phyloP scores from a whole-genome alignment of 805 yeast genomes.

The Debaryomyces maramus region DNA sequence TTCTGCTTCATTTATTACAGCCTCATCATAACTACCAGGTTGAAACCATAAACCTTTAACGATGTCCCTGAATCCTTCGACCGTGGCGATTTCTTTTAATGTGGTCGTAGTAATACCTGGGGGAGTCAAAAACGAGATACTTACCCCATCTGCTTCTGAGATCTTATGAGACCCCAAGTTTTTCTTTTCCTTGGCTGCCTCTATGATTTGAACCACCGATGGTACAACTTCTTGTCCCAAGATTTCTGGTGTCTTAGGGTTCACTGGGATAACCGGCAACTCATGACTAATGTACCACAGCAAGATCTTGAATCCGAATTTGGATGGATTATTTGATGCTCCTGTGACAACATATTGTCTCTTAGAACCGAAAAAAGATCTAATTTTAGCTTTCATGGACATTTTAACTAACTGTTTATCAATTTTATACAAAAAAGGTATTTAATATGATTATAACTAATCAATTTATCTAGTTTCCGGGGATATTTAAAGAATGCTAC shows the following conservation, averaged over 20 bases:
- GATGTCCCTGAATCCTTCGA: conserved; percentile 37
- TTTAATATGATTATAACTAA: too few species aligned
- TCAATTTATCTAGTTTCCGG: too few species aligned
- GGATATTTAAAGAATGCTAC: too few species aligned
- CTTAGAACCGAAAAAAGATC: conserved; percentile 50
- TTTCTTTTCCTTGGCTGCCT: conserved; percentile 16
- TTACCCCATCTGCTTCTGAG: conserved; percentile 42
- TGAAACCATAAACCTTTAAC: conserved; percentile 76
- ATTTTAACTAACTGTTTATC: too few species aligned
- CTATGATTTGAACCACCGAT: conserved; percentile 28
- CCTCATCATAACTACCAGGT: conserved; percentile 70
- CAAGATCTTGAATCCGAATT: conserved; percentile 70
- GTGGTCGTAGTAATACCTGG: conserved; percentile 53
- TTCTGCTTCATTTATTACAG: conserved; percentile 45
- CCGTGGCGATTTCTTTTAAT: conserved; percentile 34
- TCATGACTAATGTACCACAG: conserved; percentile 62
- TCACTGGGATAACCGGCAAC: conserved; percentile 64
- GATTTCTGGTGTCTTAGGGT: conserved; percentile 54
- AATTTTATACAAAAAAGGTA: too few species aligned
- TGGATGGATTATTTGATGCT: conserved; percentile 61
- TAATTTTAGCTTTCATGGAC: conserved; percentile 40
- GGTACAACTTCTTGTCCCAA: conserved; percentile 42
- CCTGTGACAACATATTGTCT: conserved; percentile 68
- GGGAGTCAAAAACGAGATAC: conserved; percentile 74
- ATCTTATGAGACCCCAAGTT: conserved; percentile 26